These are phyloP conservation scores for Aspergillus ochraceus DNA, from an alignment of 2,329 filamentous ascomycete species.

Conservation along the genomic window DNA sequence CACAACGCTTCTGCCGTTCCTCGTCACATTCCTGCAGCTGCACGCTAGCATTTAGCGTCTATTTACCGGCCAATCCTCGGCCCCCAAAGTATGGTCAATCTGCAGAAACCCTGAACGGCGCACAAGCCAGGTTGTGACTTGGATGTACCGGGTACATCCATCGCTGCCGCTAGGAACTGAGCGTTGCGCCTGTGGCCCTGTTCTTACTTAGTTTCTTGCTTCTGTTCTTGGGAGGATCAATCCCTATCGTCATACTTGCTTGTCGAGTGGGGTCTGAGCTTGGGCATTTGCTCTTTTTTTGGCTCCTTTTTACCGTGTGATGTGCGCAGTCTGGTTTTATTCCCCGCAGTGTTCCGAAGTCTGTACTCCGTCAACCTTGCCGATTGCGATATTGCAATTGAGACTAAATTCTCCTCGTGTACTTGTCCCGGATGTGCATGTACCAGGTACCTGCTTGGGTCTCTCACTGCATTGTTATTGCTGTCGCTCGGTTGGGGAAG, in stretches of 20 bases:
- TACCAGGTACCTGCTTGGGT: not conserved
- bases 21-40: conserved; percentile 21
- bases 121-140: conserved; percentile 4
- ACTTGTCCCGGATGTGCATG: not conserved
- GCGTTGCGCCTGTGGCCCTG: not conserved
- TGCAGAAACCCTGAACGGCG: conserved; percentile 8
- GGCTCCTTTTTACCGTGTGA: not conserved
- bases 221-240: not conserved
- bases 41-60: conserved; percentile 9
- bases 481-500: not conserved
- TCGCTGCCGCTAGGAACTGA: not conserved
- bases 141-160: not conserved
- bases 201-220: not conserved
- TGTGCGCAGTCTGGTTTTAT: not conserved
- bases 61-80: conserved; percentile 5
- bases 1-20: conserved; percentile 13
- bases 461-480: not conserved
- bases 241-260: not conserved
- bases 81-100: not conserved
- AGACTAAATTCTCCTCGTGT: not conserved
- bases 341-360: not conserved
- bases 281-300: not conserved
- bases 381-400: not conserved
- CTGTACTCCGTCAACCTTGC: not conserved
- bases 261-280: not conserved